Conservation (phyloP, 169 alveolate genomes). For the Eimeria maxima region DNA sequence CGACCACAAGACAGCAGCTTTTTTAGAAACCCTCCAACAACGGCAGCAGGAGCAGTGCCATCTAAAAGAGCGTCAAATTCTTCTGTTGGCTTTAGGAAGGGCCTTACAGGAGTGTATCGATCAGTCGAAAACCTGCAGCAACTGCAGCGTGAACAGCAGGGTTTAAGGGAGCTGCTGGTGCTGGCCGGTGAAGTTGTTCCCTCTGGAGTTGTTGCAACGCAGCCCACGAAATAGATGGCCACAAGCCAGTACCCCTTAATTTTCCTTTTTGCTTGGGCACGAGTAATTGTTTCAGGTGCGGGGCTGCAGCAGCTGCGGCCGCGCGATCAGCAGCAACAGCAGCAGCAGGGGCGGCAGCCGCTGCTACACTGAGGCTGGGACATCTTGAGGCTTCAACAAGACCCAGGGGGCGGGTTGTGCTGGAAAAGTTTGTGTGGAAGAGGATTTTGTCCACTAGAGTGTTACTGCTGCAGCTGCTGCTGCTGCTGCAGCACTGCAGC, state of each 20-base stretch:
- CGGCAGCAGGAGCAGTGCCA: neutral
- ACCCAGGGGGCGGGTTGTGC: neutral
- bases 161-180: neutral
- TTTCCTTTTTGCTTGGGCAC: neutral
- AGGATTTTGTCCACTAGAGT: neutral
- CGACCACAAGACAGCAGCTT: neutral
- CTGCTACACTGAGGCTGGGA: neutral
- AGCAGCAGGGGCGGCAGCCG: neutral
- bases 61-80: neutral
- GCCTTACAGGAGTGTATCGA: neutral
- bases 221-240: neutral
- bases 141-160: neutral
- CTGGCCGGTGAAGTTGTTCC: neutral
- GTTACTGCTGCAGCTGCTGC: conserved; percentile 18
- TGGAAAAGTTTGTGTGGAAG: neutral
- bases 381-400: neutral
- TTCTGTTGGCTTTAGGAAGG: neutral
- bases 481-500: conserved; percentile 9
- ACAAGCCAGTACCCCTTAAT: neutral
- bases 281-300: neutral
- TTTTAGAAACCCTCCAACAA: neutral
- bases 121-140: neutral
- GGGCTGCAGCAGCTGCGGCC: conserved; percentile 19
- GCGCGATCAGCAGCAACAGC: conserved; percentile 27
- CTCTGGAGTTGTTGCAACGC: neutral